Conservation (phyloP, 2,329 filamentous ascomycete genomes). For the Sporothrix luriei region DNA sequence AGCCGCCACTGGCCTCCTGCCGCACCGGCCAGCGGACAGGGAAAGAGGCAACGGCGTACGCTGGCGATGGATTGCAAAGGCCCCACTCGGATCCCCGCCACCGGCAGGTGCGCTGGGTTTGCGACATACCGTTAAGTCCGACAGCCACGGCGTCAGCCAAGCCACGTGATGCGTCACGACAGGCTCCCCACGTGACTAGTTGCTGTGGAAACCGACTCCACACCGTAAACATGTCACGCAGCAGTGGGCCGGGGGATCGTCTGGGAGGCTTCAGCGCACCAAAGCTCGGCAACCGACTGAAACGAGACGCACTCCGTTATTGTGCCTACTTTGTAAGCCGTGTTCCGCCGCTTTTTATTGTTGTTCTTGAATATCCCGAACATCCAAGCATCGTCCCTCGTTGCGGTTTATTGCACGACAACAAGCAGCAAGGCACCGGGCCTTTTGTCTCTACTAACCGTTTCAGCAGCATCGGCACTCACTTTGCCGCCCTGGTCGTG, state of each 20-base stretch:
- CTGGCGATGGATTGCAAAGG: not conserved
- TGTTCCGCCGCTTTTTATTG: slow-evolving; percentile 15
- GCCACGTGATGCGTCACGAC: not conserved
- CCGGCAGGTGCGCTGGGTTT: not conserved
- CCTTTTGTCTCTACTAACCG: slow-evolving; percentile 22
- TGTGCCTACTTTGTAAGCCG: slow-evolving; percentile 1
- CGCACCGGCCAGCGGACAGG: not conserved
- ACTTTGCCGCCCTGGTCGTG: not conserved
- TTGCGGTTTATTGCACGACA: slow-evolving; percentile 18
- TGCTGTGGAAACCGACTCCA: slow-evolving; percentile 30
- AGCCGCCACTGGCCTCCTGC: not conserved
- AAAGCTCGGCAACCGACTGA: slow-evolving; percentile 27
- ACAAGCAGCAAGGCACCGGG: slow-evolving; percentile 9
- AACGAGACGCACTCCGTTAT: slow-evolving; percentile 28
- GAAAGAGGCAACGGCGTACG: not conserved
- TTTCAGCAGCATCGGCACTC: not conserved
- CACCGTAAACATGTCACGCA: slow-evolving; percentile 32
- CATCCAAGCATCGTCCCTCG: not conserved
- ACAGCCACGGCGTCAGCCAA: not conserved
- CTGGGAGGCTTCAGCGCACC: slow-evolving; percentile 17
- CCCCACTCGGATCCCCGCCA: slow-evolving; percentile 23
- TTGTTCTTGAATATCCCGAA: slow-evolving; percentile 2
- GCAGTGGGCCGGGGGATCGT: slow-evolving; percentile 18
- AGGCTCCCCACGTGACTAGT: slow-evolving; percentile 4
- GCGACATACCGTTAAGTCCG: not conserved